A percentile compares a stretch with the other conserved stretches of the same genome.
Conservation (phyloP, 129 eudicot genomes). For the Deinandra increscens region DNA sequence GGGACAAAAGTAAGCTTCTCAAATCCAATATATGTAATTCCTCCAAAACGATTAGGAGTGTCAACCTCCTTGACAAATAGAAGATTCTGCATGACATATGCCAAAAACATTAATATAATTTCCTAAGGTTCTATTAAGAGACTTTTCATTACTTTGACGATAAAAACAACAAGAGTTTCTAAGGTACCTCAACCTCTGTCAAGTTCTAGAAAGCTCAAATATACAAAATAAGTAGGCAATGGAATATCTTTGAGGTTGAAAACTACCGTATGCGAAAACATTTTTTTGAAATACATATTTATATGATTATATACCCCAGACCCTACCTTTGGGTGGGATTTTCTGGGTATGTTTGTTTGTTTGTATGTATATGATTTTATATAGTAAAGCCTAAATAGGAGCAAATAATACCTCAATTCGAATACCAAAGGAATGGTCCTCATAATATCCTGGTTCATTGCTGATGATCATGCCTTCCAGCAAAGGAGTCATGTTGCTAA, state of each 20-base stretch:
- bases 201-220: background rate
- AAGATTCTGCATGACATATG: slow-evolving; percentile 69
- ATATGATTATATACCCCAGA: no score
- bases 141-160: background rate
- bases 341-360: no score
- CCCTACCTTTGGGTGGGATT: no score
- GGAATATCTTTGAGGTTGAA: background rate
- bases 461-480: slow-evolving; percentile 88
- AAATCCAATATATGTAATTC: slow-evolving; percentile 74
- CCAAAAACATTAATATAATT: slow-evolving; percentile 7
- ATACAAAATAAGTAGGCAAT: background rate
- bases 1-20: slow-evolving; percentile 96
- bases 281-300: no score
- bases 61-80: slow-evolving; percentile 66
- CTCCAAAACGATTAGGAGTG: slow-evolving; percentile 90
- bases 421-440: slow-evolving; percentile 91
- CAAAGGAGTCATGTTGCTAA: slow-evolving; percentile 87
- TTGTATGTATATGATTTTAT: background rate
- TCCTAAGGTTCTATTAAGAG: background rate
- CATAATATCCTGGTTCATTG: slow-evolving; percentile 98
- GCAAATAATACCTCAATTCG: slow-evolving; percentile 77
- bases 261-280: background rate
- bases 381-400: background rate
- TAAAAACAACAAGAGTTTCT: background rate
- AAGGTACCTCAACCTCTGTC: background rate